Conservation (phyloP, 2,329 filamentous ascomycete genomes). For the Penicillium sp. region DNA sequence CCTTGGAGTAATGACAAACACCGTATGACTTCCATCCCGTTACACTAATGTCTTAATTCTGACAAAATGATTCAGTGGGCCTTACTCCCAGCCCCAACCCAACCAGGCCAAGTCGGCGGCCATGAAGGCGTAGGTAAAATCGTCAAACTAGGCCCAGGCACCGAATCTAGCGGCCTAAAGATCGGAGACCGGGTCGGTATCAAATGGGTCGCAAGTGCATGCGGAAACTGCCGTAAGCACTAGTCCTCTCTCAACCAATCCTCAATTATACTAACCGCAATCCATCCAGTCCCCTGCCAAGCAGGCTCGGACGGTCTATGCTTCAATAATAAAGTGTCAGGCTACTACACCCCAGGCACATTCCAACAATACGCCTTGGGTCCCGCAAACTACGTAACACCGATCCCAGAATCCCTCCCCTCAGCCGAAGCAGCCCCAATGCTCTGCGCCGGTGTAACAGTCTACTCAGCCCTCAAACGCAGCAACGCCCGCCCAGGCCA, state of each 20-base stretch:
- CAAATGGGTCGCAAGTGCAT: slow-evolving; percentile 65
- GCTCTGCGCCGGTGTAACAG: slow-evolving; percentile 67
- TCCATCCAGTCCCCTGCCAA: slow-evolving; percentile 49
- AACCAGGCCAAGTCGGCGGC: slow-evolving; percentile 64
- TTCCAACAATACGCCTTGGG: slow-evolving; percentile 69
- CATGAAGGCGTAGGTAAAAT: slow-evolving; percentile 69
- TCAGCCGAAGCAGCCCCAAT: slow-evolving; percentile 65
- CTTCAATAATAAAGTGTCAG: slow-evolving; percentile 59
- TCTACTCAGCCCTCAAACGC: slow-evolving; percentile 66
- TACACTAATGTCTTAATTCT: slow-evolving; percentile 4
- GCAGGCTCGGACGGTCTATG: slow-evolving; percentile 58
- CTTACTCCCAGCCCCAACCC: slow-evolving; percentile 59
- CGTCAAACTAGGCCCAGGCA: slow-evolving; percentile 64
- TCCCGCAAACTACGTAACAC: slow-evolving; percentile 68
- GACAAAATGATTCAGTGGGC: slow-evolving; percentile 47
- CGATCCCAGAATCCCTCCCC: slow-evolving; percentile 62
- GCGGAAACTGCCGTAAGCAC: slow-evolving; percentile 51
- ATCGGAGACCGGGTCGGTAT: slow-evolving; percentile 69
- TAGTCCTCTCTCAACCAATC: background rate
- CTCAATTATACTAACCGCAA: background rate
- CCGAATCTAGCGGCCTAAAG: slow-evolving; percentile 58
- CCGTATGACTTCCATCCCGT: slow-evolving; percentile 8
- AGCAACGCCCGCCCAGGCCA: slow-evolving; percentile 59
- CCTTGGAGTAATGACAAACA: slow-evolving; percentile 56
- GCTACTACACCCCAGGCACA: slow-evolving; percentile 70